These are phyloP conservation scores for Saitozyma sp. DNA, from an alignment of 768 basidiomycete genomes.

Conservation along the genomic window DNA sequence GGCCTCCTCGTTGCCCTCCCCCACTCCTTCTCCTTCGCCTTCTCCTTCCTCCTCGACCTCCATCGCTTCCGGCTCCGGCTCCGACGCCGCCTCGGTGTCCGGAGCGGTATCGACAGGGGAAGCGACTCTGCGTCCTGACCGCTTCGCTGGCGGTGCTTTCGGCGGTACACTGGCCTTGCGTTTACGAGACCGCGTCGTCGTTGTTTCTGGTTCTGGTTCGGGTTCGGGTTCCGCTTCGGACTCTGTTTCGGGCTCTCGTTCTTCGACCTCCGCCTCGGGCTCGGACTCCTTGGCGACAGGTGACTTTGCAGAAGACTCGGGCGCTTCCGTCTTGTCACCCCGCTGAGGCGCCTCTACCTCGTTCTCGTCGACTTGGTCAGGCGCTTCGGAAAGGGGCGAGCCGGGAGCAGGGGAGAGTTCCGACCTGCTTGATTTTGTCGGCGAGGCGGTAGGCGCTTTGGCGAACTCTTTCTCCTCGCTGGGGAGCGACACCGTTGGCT, in stretches of 20 bases:
- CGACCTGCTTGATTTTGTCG: neutral
- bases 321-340: neutral
- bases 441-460: neutral
- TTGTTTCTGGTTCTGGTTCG: neutral
- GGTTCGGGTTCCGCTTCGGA: neutral
- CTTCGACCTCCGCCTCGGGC: neutral
- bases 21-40: neutral
- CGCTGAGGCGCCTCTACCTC: conserved; percentile 1
- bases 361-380: conserved; percentile 6
- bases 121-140: conserved; percentile 8
- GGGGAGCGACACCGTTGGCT: neutral
- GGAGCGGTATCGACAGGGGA: neutral
- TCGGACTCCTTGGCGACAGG: conserved; percentile 2
- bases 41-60: neutral
- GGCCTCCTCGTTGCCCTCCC: neutral
- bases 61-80: neutral
- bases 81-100: neutral
- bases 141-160: conserved; percentile 18
- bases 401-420: neutral
- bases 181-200: conserved; percentile 18
- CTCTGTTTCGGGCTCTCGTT: conserved; percentile 1
- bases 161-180: conserved; percentile 28
- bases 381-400: neutral
- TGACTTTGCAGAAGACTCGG: neutral
- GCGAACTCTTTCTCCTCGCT: neutral